Percentiles rank a stretch among this genome's conserved stretches.
These are phyloP conservation scores for Pythium dissotocum DNA, from an alignment of 352 stramenopile species.

Conservation along the genomic window DNA sequence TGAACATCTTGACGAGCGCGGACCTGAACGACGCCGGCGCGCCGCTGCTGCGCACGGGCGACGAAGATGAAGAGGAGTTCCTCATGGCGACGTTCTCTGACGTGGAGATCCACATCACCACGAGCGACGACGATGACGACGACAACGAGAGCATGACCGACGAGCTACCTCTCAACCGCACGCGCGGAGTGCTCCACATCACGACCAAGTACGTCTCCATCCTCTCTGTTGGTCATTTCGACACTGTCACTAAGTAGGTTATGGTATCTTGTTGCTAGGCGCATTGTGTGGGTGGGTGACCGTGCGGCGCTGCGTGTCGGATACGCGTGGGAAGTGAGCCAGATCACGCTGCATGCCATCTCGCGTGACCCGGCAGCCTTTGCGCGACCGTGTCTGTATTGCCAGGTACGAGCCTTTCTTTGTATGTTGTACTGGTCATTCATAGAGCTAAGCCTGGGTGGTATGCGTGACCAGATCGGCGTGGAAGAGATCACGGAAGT, in stretches of 20 bases:
- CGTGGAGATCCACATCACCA: constrained; percentile 45
- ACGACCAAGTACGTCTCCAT: constrained; percentile 35
- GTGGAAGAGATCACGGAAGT: constrained; percentile 69
- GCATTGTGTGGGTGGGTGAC: constrained; percentile 64
- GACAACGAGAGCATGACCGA: constrained; percentile 33
- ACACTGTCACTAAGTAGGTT: background rate
- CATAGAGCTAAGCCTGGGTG: no score
- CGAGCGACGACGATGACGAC: constrained; percentile 16
- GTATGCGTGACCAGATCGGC: constrained; percentile 41
- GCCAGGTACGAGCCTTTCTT: constrained; percentile 39
- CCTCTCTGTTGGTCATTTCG: background rate
- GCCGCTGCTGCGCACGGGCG: constrained; percentile 52
- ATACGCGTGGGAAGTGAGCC: constrained; percentile 74
- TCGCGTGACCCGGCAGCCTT: constrained; percentile 68
- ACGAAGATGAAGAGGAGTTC: constrained; percentile 58
- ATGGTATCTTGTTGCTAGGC: constrained; percentile 28
- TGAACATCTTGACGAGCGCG: constrained; percentile 55
- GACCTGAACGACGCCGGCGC: constrained; percentile 49
- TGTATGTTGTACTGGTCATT: background rate
- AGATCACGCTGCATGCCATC: constrained; percentile 76
- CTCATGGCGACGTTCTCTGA: constrained; percentile 50
- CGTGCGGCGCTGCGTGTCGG: constrained; percentile 39
- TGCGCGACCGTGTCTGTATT: constrained; percentile 74
- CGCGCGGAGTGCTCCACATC: constrained; percentile 37
- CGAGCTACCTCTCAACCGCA: constrained; percentile 31